Evolutionary conservation across 345 rosid genomes (phyloP), one percentile per base, ranked within the genome.

Genomic region (Pugionium cornutum): DNA sequence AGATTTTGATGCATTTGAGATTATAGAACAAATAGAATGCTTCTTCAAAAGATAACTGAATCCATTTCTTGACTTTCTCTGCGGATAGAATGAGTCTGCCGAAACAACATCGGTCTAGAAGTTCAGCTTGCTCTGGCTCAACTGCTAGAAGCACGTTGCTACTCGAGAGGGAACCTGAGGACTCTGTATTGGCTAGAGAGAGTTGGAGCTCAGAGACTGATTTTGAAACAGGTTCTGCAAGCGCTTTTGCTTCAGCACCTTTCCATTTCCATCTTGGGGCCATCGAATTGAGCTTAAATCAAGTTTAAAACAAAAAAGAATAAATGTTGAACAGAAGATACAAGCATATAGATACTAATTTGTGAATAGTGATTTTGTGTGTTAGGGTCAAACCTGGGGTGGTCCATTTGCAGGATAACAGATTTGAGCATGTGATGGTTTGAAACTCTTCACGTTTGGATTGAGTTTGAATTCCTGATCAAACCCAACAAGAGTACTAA

Each of bases 251-350:
- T 81, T 87, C 76, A 2, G 78, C 75, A 41, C 80, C 85, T 79
- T 83, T 92, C 49, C 87, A 89, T 78, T 92, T 92, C 98, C 97
- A 89, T 79, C 98, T 87, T 0, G 97, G 84, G 28, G 55, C 82
- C 97, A 87, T 89, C 46, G 32, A 53, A 18, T 7, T 8, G 7
- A 73, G 6, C 77, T 73, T 31, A 58, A 18, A 18, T 18, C 18
- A n/a, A 30, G 43, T 1, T 33, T 27, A 35, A 37, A 25, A 41
- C 59, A 51, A 73, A 39, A 18, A 31, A 53, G 30, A 48, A 53
- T 61, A 18, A 18, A 18, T 18, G 18, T 18, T 18, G 18, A 18
- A 18, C 18, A 18, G 18, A 18, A 18, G 18, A 18, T 18, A 3
- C 10, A 31, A n/a, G 4, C 6, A n/a, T 44, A 41, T n/a, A 30